Evolutionary conservation across 257 asterid genomes (phyloP).

Genomic region (Agastache rugosa): DNA sequence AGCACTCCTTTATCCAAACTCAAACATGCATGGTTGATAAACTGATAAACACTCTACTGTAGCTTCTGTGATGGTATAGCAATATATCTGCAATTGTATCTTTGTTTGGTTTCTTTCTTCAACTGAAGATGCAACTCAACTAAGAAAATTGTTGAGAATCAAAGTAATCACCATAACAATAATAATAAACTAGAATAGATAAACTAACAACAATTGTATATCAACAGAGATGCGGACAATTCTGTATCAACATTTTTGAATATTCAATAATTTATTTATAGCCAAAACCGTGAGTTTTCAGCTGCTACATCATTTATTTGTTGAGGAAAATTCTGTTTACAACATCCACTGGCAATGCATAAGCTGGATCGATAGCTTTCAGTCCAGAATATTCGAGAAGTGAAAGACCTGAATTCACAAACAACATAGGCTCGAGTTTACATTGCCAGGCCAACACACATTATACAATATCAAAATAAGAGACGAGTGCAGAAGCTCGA

Average conservation of each 20-base stretch:
- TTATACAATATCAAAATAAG: neutral
- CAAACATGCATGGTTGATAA: neutral
- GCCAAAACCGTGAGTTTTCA: neutral
- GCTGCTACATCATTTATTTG: conserved; percentile 35
- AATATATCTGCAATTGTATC: too few species aligned
- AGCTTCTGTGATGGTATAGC: too few species aligned
- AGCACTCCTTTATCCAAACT: neutral
- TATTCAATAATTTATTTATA: neutral
- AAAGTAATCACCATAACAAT: too few species aligned
- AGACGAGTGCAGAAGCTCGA: neutral
- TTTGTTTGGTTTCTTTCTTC: too few species aligned
- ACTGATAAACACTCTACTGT: neutral
- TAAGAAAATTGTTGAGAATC: neutral
- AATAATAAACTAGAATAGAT: too few species aligned
- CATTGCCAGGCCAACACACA: neutral
- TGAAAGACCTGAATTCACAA: conserved; percentile 65
- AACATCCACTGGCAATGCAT: conserved; percentile 79
- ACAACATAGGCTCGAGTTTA: neutral
- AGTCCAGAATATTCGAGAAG: conserved; percentile 82
- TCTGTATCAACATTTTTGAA: neutral
- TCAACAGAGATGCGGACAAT: neutral
- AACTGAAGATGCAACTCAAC: too few species aligned
- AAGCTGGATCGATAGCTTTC: conserved; percentile 83
- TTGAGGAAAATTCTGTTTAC: conserved; percentile 61
- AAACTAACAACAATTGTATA: neutral